Base-by-base conservation (phyloP, 2,329 filamentous ascomycete genomes). In the Myriangium duriaei region DNA sequence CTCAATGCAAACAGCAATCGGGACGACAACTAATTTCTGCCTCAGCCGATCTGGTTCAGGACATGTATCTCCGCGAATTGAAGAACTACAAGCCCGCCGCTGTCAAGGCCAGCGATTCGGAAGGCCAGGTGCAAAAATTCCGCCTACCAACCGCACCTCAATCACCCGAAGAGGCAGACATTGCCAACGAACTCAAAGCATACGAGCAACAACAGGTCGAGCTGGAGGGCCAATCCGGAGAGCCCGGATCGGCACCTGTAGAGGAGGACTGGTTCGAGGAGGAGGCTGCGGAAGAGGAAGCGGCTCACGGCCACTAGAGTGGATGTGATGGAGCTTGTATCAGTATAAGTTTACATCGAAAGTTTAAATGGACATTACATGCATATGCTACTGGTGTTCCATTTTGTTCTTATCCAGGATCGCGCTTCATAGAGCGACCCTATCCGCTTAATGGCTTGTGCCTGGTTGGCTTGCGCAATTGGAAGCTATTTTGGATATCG, bases 161-260 rank as follows among this genome's bases (percentile, higher is more conserved):
- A 59, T 93, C 86, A 24, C 91, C 91, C 59, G 91, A 96, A 67
- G 88, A 96, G 74, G 68, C 79, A 64, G 83, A 94, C 65, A 81
- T 98, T 47, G 85, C 87, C 59, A 81, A 74, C 64, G 88, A 84
- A 63, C 69, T 98, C 62, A 81, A 91, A 70, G 79, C 85, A 60
- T 98, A 98, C 74, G 88, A 96, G 75, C 74, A 68, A 60, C 85
- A 93, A 72, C 74, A 79, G 53, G 87, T 95, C 51, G 91, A 98
- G 67, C 79, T 96, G 49, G 88, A 96, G 72, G 88, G 88, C 50
- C 76, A 84, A 63, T 75, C 81, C 49, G 68, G 71, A 51, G 71
- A 75, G 60, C 68, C 69, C 49, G 68, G 73, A 41, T 71, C 79
- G 44, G 65, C 63, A 66, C 79, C 67, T 33, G 67, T 65, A 21